These are phyloP conservation scores for Cadophora sp. DNA, from an alignment of 2,329 filamentous ascomycete genomes.

Conservation along the genomic window DNA sequence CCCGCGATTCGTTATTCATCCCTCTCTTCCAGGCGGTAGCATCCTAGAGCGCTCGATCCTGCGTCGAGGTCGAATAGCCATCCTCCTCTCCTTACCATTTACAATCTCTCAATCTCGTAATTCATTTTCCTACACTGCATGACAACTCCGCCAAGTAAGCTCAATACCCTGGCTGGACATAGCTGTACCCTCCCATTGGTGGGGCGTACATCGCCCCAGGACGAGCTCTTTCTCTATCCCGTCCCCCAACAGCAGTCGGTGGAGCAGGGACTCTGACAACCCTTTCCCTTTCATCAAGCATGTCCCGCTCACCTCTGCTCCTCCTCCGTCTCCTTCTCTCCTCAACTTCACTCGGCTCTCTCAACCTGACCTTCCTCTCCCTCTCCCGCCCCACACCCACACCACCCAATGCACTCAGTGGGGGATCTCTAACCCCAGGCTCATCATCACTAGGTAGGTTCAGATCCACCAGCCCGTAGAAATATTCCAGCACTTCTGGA, in stretches of 20 bases:
- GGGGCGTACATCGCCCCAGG: conserved; percentile 20
- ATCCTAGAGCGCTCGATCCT: neutral
- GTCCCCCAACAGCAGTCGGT: conserved; percentile 19
- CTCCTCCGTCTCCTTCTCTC: conserved; percentile 28
- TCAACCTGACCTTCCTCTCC: conserved; percentile 39
- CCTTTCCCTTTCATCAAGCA: conserved; percentile 23
- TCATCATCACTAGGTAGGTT: conserved; percentile 69
- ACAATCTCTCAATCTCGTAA: neutral
- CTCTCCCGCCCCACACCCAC: conserved; percentile 29
- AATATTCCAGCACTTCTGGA: conserved; percentile 83
- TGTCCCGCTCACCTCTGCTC: conserved; percentile 17
- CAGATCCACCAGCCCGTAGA: conserved; percentile 73
- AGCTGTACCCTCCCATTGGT: conserved; percentile 14
- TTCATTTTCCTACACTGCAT: neutral
- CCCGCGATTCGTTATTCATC: neutral
- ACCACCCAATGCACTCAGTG: conserved; percentile 52
- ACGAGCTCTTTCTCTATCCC: conserved; percentile 25
- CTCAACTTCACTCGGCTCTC: conserved; percentile 32
- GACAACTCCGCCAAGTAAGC: neutral
- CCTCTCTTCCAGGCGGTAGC: neutral
- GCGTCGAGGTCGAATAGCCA: neutral
- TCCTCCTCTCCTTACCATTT: neutral
- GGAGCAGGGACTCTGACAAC: conserved; percentile 10
- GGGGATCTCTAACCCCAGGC: conserved; percentile 63
- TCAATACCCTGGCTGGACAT: conserved; percentile 22